Evolutionary conservation across 192 early-diverging fungal genomes (phyloP).

Genomic region (Allomyces arbusculus): DNA sequence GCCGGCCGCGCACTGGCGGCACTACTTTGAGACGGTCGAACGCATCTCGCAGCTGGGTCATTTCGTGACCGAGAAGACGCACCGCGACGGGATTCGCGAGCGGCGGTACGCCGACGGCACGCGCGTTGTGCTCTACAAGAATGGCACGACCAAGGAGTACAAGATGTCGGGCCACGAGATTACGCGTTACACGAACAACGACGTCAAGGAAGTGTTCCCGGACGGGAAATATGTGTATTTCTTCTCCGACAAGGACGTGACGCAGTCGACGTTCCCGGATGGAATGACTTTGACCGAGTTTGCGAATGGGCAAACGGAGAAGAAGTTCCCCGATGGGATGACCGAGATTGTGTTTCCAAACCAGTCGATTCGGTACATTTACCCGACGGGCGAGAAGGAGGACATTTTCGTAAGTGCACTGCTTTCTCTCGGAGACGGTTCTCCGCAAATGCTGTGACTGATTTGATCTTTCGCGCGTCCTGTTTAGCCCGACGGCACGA

Average conservation of each 20-base stretch:
- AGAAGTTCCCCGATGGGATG: slow-evolving; percentile 1
- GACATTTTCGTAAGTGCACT: neutral
- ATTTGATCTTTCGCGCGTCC: too few relatives aligned
- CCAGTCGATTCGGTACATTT: slow-evolving; percentile 1
- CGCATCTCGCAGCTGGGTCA: neutral
- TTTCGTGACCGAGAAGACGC: neutral
- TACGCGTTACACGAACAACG: slow-evolving; percentile 1
- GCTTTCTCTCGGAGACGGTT: too few relatives aligned
- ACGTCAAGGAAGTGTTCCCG: slow-evolving; percentile 1
- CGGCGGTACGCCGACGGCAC: slow-evolving; percentile 2
- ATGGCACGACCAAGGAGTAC: slow-evolving; percentile 3
- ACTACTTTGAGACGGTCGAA: neutral
- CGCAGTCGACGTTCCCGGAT: slow-evolving; percentile 2
- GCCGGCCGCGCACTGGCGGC: neutral
- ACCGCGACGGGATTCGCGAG: slow-evolving; percentile 3
- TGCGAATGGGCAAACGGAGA: slow-evolving; percentile 3
- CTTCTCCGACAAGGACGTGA: neutral
- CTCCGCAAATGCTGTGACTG: too few relatives aligned
- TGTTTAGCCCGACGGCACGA: slow-evolving; percentile 2
- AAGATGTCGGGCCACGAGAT: neutral
- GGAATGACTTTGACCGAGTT: slow-evolving; percentile 2
- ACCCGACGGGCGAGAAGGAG: slow-evolving; percentile 1
- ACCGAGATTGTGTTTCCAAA: slow-evolving; percentile 3
- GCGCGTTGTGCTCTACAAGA: slow-evolving; percentile 1
- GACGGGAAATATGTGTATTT: slow-evolving; percentile 1